These are phyloP conservation scores for Claviceps maximensis DNA, from an alignment of 2,329 filamentous ascomycete species.

Conservation along the genomic window DNA sequence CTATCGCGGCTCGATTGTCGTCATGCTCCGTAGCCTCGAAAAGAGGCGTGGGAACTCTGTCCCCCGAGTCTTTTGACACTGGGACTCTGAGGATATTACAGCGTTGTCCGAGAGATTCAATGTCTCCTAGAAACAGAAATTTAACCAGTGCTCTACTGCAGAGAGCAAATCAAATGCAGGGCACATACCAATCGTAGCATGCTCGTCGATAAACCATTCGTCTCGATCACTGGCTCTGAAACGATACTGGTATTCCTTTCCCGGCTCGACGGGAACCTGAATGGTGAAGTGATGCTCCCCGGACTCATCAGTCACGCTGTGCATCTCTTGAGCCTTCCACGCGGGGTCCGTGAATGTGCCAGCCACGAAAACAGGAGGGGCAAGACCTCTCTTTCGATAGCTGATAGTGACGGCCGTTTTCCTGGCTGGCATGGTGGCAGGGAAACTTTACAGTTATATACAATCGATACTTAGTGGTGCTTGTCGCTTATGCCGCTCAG, in stretches of 20 bases:
- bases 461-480: neutral
- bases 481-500: neutral
- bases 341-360: slow-evolving; percentile 53
- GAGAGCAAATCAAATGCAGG: no score
- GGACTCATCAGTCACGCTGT: slow-evolving; percentile 32
- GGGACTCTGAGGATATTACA: slow-evolving; percentile 10
- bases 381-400: slow-evolving; percentile 44
- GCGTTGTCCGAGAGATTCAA: slow-evolving; percentile 5
- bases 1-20: neutral
- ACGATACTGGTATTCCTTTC: slow-evolving; percentile 59
- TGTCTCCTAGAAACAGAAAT: neutral
- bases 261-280: slow-evolving; percentile 38
- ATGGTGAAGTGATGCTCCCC: slow-evolving; percentile 47
- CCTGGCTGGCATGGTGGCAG: slow-evolving; percentile 9
- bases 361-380: slow-evolving; percentile 57
- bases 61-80: slow-evolving; percentile 6
- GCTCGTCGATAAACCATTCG: slow-evolving; percentile 59
- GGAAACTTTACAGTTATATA: neutral
- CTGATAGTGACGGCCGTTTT: slow-evolving; percentile 40
- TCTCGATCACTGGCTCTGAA: slow-evolving; percentile 53
- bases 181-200: slow-evolving; percentile 39
- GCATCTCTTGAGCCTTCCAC: slow-evolving; percentile 59
- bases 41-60: neutral
- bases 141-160: neutral
- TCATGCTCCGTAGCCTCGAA: slow-evolving; percentile 7